These are phyloP conservation scores for Lipomyces starkeyi DNA, from an alignment of 805 yeast species.

Conservation along the genomic window DNA sequence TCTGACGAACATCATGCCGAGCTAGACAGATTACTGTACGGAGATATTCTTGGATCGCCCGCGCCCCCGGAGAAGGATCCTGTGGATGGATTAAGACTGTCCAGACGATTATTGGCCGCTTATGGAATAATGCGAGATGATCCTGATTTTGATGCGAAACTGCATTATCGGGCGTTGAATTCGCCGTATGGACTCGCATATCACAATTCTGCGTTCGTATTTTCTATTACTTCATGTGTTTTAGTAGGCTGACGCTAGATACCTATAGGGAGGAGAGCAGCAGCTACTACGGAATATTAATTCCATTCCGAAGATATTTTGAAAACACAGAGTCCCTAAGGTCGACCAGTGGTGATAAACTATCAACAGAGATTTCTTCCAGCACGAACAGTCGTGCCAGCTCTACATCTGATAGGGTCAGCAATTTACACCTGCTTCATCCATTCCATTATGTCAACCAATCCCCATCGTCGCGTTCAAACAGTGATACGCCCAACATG, in stretches of 20 bases:
- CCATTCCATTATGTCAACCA: neutral
- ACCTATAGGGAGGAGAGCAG: neutral
- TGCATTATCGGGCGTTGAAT: conserved; percentile 14
- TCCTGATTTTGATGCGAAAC: conserved; percentile 1
- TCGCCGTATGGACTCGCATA: conserved; percentile 16
- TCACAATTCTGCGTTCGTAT: conserved; percentile 14
- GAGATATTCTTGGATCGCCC: conserved; percentile 19
- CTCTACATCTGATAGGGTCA: neutral
- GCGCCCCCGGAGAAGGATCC: conserved; percentile 7
- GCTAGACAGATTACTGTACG: conserved; percentile 5
- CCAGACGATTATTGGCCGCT: conserved; percentile 6
- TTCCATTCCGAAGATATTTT: conserved; percentile 5
- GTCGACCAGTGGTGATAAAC: neutral
- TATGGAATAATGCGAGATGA: conserved; percentile 10
- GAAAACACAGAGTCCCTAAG: neutral
- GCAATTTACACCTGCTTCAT: neutral
- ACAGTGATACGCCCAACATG: neutral
- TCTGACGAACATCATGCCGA: conserved; percentile 9
- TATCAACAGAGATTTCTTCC: neutral
- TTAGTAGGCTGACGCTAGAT: neutral
- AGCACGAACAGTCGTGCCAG: neutral
- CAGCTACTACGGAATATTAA: neutral
- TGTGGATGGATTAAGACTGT: conserved; percentile 2
- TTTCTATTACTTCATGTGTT: neutral
- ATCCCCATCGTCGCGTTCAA: neutral